Evolutionary conservation across 139 green algal genomes (phyloP).

Genomic region (Yamagishiella unicocca): DNA sequence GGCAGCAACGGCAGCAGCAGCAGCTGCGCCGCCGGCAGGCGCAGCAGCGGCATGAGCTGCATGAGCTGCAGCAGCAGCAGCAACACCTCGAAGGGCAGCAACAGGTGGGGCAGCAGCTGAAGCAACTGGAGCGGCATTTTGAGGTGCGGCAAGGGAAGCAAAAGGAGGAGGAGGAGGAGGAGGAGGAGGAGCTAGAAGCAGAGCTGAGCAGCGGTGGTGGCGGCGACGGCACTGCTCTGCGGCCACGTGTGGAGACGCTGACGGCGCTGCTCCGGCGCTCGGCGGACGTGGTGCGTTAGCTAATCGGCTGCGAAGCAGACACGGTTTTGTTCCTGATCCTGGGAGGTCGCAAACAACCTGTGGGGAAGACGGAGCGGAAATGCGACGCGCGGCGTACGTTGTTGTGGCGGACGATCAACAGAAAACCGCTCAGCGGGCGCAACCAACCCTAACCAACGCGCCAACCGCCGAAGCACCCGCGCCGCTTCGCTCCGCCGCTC

Average conservation of each 20-base stretch:
- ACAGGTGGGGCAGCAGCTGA: background rate
- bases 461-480: no score
- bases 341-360: background rate
- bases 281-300: background rate
- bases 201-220: background rate
- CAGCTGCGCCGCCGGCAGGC: background rate
- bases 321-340: background rate
- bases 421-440: background rate
- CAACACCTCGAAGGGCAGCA: background rate
- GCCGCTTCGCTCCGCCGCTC: no score
- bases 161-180: background rate
- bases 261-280: background rate
- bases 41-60: background rate
- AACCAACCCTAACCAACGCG: no score
- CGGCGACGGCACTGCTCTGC: background rate
- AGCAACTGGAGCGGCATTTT: background rate
- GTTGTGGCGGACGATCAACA: background rate
- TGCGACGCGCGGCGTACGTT: background rate
- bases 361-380: background rate
- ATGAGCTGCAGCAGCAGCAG: background rate
- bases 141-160: background rate
- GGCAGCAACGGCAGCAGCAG: background rate
- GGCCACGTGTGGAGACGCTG: conserved; percentile 12
- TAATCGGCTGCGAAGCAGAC: no score
- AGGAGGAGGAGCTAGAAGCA: background rate